Base-by-base conservation (phyloP, 1,284 basidiomycete species). In the Cronartium quercuum region DNA sequence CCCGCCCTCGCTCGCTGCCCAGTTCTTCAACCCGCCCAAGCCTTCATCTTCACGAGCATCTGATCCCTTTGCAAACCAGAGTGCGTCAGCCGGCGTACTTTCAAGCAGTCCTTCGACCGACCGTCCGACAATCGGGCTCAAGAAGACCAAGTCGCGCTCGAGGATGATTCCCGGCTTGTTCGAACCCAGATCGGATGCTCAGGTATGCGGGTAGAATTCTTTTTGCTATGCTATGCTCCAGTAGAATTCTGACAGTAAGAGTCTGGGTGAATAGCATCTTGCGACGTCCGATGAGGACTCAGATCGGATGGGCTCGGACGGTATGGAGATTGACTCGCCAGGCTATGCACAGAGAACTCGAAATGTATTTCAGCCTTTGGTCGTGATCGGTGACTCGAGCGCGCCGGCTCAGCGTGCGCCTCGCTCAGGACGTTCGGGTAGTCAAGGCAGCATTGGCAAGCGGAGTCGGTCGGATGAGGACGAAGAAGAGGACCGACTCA, bases 371-470 rank as follows among this genome's bases (percentile, higher is more conserved):
- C 58, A 51, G 15, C 58, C 35, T 1, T 61, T 61, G n/a, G 24
- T 61, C 35, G 24, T 61, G 6, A 15, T 37, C 21, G 35, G 21
- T 35, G 37, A 60, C 29, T 18, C 38, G 21, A 47, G 15, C 58
- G 24, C 13, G 7, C 12, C 37, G 3, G 15, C 38, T 7, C 51
- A 6, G 2, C 57, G 57, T n/a, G 0, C 42, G 12, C 64, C 41
- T 15, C 63, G 64, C 4, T 24, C 64, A 3, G 47, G 37, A 13
- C 44, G 64, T 13, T 74, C 70, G 12, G 64, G 35, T 9, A 74
- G 70, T 42, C 70, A 74, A 58, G 63, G 70, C 15, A 74, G 70
- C 37, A 74, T 37, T 29, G 70, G 63, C 40, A 74, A 74, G 57
- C n/a, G 70, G 44, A 74, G 63, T 58, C 47, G 70, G n/a, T 42